Conservation (phyloP, 352 stramenopile species). For the Globisporangium abappressorium region DNA sequence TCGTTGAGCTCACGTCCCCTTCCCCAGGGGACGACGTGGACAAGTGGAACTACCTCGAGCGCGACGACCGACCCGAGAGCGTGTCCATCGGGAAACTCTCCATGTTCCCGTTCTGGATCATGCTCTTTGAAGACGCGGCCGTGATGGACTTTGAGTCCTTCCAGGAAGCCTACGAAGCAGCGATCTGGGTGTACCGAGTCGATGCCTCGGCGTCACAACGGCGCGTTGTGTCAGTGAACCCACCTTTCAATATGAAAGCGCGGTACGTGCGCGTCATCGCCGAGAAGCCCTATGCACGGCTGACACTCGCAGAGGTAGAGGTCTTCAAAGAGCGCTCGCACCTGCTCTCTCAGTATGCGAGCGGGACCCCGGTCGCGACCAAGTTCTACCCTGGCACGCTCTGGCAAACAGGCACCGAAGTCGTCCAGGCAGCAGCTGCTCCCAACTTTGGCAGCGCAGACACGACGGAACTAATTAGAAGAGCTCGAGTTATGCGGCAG, state of each 20-base stretch:
- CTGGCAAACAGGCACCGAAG: too few relatives aligned
- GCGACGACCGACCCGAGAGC: slow-evolving; percentile 22
- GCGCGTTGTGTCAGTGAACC: slow-evolving; percentile 43
- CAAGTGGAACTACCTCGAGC: slow-evolving; percentile 30
- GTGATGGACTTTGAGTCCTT: slow-evolving; percentile 61
- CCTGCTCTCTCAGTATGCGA: slow-evolving; percentile 53
- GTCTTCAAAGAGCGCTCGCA: slow-evolving; percentile 58
- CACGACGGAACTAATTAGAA: too few relatives aligned
- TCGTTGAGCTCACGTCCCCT: slow-evolving; percentile 29
- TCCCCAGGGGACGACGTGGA: slow-evolving; percentile 44
- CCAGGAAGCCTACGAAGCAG: slow-evolving; percentile 38
- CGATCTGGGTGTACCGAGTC: slow-evolving; percentile 47
- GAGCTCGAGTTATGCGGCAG: too few relatives aligned
- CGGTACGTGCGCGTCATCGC: slow-evolving; percentile 67
- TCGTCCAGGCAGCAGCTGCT: too few relatives aligned
- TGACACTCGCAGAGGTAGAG: slow-evolving; percentile 77
- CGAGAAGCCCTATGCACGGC: slow-evolving; percentile 29
- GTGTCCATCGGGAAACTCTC: slow-evolving; percentile 24
- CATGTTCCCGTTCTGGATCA: slow-evolving; percentile 80
- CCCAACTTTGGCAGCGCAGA: too few relatives aligned
- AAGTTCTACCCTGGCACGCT: slow-evolving; percentile 33
- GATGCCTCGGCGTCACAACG: slow-evolving; percentile 17
- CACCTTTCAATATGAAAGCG: slow-evolving; percentile 37
- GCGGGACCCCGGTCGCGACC: slow-evolving; percentile 49
- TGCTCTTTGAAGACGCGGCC: slow-evolving; percentile 64